Evolutionary conservation across 768 basidiomycete genomes (phyloP).

Genomic region (Suillus variegatus): DNA sequence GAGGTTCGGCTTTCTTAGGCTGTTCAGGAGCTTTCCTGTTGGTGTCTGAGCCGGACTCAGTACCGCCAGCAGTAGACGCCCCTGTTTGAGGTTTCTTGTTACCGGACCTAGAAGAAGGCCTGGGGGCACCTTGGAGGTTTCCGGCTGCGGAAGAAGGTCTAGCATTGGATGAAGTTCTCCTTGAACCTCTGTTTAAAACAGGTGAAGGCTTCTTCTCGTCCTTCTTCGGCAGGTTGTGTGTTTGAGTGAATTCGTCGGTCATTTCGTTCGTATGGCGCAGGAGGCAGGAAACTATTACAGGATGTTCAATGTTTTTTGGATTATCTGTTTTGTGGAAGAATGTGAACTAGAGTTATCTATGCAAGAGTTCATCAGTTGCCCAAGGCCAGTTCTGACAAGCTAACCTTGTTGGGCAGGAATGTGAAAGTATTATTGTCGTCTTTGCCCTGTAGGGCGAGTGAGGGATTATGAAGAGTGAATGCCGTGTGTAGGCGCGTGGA

Average conservation of each 20-base stretch:
- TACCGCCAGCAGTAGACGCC: constrained; percentile 36
- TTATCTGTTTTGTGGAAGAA: constrained; percentile 47
- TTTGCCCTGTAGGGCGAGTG: constrained; percentile 94
- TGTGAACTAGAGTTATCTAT: constrained; percentile 21
- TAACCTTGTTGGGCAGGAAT: constrained; percentile 49
- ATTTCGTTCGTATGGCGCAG: constrained; percentile 79
- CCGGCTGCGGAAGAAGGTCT: constrained; percentile 44
- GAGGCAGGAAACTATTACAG: constrained; percentile 33
- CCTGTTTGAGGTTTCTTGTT: constrained; percentile 53
- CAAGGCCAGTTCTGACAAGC: constrained; percentile 13
- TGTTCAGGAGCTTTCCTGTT: constrained; percentile 58
- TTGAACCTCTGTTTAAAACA: constrained; percentile 54
- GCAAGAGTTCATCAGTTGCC: background rate
- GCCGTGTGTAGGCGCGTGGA: constrained; percentile 58
- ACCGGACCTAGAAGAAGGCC: constrained; percentile 66
- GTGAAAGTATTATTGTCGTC: constrained; percentile 49
- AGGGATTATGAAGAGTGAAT: constrained; percentile 57
- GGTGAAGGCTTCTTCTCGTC: constrained; percentile 60
- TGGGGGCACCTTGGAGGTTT: constrained; percentile 45
- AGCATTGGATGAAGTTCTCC: constrained; percentile 51
- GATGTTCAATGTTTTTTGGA: constrained; percentile 46
- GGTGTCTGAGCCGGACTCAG: constrained; percentile 77
- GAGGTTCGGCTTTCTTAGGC: constrained; percentile 52
- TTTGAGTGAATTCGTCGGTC: constrained; percentile 73
- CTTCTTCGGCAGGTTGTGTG: constrained; percentile 62